Evolutionary conservation across 2,329 filamentous ascomycete species (phyloP).

Genomic region (Ampelomyces quisqualis): DNA sequence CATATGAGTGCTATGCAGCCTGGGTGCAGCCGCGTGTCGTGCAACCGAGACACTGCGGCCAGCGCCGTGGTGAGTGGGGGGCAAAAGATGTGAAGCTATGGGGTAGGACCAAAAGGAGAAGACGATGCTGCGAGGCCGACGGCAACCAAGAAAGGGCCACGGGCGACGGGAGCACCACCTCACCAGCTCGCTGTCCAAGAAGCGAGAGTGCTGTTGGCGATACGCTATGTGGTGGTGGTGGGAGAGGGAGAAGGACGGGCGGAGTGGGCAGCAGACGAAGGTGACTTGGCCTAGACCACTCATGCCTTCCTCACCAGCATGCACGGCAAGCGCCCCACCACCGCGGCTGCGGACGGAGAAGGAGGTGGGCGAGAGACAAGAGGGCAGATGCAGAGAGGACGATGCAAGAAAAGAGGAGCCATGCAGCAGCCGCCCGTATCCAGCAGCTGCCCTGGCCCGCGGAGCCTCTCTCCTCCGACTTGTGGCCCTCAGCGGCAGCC

Average conservation of each 20-base stretch:
- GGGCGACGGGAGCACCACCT: conserved; percentile 17
- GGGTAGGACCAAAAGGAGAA: conserved; percentile 22
- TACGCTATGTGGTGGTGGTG: conserved; percentile 15
- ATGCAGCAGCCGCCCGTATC: conserved; percentile 8
- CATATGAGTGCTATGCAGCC: conserved; percentile 1
- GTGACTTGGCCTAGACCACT: conserved; percentile 5
- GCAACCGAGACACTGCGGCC: conserved; percentile 2
- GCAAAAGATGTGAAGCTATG: conserved; percentile 21
- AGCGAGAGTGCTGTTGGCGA: conserved; percentile 16
- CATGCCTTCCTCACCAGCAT: conserved; percentile 10
- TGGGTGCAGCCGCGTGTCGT: not conserved
- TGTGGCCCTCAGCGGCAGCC: too few relatives aligned
- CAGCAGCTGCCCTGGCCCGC: too few relatives aligned
- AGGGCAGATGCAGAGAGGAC: conserved; percentile 11
- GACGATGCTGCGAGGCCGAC: conserved; percentile 17
- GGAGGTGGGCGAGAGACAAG: conserved; percentile 5
- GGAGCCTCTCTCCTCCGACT: too few relatives aligned
- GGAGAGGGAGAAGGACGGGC: conserved; percentile 4
- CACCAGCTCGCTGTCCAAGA: conserved; percentile 16
- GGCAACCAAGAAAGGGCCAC: conserved; percentile 23
- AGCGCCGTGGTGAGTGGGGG: conserved; percentile 5
- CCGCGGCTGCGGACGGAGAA: too few relatives aligned
- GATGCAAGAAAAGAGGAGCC: conserved; percentile 7
- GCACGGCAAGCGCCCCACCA: conserved; percentile 3
- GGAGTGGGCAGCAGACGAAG: not conserved